These are phyloP conservation scores for Penicillium psychrofluorescens DNA, from an alignment of 495 filamentous ascomycete genomes.

Conservation along the genomic window DNA sequence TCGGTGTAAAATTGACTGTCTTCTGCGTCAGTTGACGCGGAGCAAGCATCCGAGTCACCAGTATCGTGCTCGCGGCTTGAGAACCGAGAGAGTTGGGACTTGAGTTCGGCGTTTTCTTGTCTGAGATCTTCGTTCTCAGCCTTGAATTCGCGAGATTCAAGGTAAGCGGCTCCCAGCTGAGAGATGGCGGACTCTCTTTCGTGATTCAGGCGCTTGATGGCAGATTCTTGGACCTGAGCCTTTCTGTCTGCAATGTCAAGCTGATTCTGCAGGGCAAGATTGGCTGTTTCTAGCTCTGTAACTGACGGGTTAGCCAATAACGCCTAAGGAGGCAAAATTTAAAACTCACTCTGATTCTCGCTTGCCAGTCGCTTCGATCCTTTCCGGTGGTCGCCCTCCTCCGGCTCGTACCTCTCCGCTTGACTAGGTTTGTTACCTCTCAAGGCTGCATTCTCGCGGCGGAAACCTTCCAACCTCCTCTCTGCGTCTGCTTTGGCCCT, in stretches of 20 bases:
- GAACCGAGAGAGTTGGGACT: constrained; percentile 27
- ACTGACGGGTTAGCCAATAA: constrained; percentile 1
- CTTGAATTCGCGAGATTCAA: constrained; percentile 58
- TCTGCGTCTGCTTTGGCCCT: constrained; percentile 51
- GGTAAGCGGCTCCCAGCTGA: constrained; percentile 55
- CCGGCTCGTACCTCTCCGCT: constrained; percentile 33
- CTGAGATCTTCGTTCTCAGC: constrained; percentile 44
- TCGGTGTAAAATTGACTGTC: constrained; percentile 31
- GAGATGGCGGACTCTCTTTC: constrained; percentile 60
- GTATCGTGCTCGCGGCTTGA: constrained; percentile 23
- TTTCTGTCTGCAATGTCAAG: constrained; percentile 55
- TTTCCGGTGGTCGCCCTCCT: constrained; percentile 29
- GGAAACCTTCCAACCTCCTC: constrained; percentile 46
- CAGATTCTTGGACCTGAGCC: constrained; percentile 50
- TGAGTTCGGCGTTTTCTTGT: constrained; percentile 42
- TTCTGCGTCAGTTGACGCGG: constrained; percentile 20
- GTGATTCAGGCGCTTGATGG: constrained; percentile 50
- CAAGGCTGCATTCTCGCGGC: constrained; percentile 48
- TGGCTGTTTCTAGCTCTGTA: constrained; percentile 50
- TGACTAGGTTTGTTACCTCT: constrained; percentile 39
- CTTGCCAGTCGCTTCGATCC: constrained; percentile 28
- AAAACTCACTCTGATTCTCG: constrained; percentile 50
- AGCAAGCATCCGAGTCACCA: constrained; percentile 21
- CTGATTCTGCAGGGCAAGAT: constrained; percentile 48
- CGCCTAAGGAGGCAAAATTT: no score